Conservation (phyloP, 2,329 filamentous ascomycete genomes). For the Trichoderma sp. region DNA sequence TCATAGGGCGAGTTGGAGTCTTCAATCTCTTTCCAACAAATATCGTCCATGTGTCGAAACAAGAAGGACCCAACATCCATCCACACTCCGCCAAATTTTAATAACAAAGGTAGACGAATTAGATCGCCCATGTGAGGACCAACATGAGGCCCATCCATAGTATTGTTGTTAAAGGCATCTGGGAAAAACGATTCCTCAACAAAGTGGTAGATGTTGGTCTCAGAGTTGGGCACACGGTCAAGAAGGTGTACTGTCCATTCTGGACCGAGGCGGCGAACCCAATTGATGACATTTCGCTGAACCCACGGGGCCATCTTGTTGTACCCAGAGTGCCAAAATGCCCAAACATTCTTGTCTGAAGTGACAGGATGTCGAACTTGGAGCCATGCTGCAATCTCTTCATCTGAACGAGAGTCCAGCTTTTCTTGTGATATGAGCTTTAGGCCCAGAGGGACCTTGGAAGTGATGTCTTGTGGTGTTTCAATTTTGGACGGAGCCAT, state of each 20-base stretch:
- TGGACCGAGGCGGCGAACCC: conserved; percentile 34
- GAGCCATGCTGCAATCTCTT: conserved; percentile 33
- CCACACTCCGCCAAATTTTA: conserved; percentile 42
- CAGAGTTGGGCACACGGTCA: conserved; percentile 35
- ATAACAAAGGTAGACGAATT: conserved; percentile 41
- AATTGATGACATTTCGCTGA: conserved; percentile 37
- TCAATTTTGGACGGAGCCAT: not conserved
- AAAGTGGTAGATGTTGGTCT: conserved; percentile 36
- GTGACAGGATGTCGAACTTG: conserved; percentile 30
- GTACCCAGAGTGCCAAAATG: conserved; percentile 41
- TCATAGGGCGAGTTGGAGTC: conserved; percentile 36
- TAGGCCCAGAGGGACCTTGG: not conserved
- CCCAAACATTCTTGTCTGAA: conserved; percentile 43
- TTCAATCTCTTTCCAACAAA: conserved; percentile 42
- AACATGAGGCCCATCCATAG: conserved; percentile 42
- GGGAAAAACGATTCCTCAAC: conserved; percentile 36
- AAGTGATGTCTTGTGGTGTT: not conserved
- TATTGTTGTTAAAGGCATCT: conserved; percentile 40
- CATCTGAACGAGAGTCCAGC: conserved; percentile 30
- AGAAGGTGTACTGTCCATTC: conserved; percentile 41
- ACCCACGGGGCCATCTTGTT: conserved; percentile 33
- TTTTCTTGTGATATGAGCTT: conserved; percentile 8
- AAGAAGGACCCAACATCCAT: conserved; percentile 44
- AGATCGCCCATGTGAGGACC: conserved; percentile 47
- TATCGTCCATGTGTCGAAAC: conserved; percentile 39